A percentile compares a stretch with the other conserved stretches of the same genome.
Evolutionary conservation across 495 filamentous ascomycete species (phyloP).

Genomic region (Neurospora tetraspora): DNA sequence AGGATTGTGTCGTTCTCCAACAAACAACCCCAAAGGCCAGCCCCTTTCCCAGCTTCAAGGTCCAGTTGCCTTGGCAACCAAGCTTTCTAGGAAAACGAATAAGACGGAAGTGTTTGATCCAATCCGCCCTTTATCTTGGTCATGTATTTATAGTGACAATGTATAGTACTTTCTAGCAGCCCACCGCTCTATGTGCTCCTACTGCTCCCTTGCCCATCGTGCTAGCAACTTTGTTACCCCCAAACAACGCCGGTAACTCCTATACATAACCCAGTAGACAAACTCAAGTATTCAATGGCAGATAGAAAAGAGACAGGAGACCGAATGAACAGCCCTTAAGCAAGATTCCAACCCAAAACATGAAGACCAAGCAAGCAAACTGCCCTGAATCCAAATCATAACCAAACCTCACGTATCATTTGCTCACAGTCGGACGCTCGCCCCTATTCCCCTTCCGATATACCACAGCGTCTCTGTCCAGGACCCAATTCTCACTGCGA

Average conservation of each 20-base stretch:
- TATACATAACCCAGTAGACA: background rate
- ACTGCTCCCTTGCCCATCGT: background rate
- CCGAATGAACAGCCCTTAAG: background rate
- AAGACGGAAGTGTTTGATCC: background rate
- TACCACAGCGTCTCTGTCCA: conserved; percentile 65
- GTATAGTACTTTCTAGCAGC: background rate
- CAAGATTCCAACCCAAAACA: background rate
- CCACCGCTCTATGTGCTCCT: background rate
- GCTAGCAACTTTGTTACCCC: background rate
- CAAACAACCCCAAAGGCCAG: background rate
- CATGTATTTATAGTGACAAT: background rate
- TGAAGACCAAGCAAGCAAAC: background rate
- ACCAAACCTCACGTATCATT: background rate
- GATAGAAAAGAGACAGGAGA: background rate
- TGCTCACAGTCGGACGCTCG: conserved; percentile 51
- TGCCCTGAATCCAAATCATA: background rate
- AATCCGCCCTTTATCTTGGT: background rate
- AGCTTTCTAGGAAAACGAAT: background rate
- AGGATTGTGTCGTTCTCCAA: background rate
- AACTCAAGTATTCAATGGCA: background rate
- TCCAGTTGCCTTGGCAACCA: background rate
- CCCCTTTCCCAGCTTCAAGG: background rate
- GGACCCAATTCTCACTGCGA: conserved; percentile 58
- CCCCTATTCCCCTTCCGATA: conserved; percentile 62
- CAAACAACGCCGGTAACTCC: background rate